A percentile compares a stretch with the other conserved stretches of the same genome.
Conservation (phyloP, 257 asterid genomes). For the Ocimum tenuiflorum region DNA sequence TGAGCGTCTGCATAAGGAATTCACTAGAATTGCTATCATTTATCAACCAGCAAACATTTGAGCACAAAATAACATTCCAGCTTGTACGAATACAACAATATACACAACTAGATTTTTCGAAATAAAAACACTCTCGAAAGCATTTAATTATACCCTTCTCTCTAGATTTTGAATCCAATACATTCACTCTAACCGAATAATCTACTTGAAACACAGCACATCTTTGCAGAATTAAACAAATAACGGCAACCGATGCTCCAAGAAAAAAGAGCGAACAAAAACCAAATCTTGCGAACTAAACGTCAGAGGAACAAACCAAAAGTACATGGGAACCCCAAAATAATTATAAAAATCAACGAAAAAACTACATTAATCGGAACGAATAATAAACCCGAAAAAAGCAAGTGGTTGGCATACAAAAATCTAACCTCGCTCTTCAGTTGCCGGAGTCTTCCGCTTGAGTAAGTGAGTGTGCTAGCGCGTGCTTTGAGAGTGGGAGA, state of each 20-base stretch:
- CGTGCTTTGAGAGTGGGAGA: neutral
- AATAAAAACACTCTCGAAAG: neutral
- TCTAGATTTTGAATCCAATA: no score
- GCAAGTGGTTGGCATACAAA: neutral
- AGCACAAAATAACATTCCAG: neutral
- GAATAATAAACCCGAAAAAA: neutral
- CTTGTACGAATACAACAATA: neutral
- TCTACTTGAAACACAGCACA: neutral
- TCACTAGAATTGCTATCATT: neutral
- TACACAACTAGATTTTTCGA: no score
- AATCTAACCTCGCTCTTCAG: slow-evolving; percentile 22
- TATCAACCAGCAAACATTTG: neutral
- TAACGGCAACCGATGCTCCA: neutral
- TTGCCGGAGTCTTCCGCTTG: slow-evolving; percentile 4
- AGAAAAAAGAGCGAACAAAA: neutral
- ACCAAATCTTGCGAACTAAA: no score
- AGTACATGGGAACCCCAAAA: neutral
- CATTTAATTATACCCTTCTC: no score
- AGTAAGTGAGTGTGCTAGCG: no score
- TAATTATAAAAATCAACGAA: neutral
- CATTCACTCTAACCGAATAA: neutral
- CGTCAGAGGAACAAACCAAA: neutral
- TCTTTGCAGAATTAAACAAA: neutral
- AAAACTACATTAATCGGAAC: neutral
- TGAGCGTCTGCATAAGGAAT: neutral